Conservation (phyloP, 2,329 filamentous ascomycete species). For the Cercospora sesami region DNA sequence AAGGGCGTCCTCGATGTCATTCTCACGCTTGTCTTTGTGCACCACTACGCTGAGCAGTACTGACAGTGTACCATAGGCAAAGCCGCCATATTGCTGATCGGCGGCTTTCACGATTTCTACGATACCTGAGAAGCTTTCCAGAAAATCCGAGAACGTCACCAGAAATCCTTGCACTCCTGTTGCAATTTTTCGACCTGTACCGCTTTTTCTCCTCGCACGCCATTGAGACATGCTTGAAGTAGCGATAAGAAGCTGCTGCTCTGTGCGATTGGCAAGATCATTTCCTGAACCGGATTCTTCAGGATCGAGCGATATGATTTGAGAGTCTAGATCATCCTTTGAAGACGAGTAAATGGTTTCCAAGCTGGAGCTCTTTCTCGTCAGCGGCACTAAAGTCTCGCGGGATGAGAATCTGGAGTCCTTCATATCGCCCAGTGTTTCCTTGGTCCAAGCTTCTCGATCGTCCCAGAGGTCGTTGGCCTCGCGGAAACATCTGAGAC, state of each 20-base stretch:
- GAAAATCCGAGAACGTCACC: conserved; percentile 12
- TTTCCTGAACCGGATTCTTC: neutral
- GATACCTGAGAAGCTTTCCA: conserved; percentile 20
- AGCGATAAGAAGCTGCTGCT: neutral
- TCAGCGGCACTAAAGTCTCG: neutral
- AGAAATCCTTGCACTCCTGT: conserved; percentile 8
- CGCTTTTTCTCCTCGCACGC: neutral
- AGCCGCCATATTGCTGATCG: conserved; percentile 17
- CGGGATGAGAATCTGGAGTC: neutral
- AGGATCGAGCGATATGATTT: neutral
- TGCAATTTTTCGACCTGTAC: conserved; percentile 5
- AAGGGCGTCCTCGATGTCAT: neutral
- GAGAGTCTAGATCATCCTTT: neutral
- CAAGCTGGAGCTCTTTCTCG: neutral
- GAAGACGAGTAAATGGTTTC: neutral
- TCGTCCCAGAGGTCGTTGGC: neutral
- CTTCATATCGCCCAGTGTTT: neutral
- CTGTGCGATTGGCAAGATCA: neutral
- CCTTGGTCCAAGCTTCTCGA: neutral
- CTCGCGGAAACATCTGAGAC: neutral
- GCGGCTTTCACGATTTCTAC: conserved; percentile 13
- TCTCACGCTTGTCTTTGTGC: neutral
- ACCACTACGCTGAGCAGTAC: neutral
- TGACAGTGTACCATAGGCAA: conserved; percentile 16
- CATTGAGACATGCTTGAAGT: neutral